These are phyloP conservation scores for Grammothele lineata DNA, from an alignment of 768 basidiomycete genomes.

Conservation along the genomic window DNA sequence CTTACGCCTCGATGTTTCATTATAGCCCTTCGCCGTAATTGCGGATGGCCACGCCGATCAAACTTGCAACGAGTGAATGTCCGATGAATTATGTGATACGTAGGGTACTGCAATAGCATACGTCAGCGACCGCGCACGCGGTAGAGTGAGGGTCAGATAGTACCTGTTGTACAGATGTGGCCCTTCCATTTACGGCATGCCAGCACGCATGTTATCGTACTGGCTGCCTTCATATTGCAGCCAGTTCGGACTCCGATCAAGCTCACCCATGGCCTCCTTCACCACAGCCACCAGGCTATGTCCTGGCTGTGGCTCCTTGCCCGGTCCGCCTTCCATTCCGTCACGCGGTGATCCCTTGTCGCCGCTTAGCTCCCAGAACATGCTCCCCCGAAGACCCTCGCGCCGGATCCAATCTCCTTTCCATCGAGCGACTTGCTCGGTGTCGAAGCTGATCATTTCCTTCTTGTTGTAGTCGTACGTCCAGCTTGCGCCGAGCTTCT, in stretches of 20 bases:
- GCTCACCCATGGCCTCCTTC: constrained; percentile 70
- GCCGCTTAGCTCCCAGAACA: constrained; percentile 93
- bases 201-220: constrained; percentile 76
- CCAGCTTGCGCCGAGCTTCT: constrained; percentile 73
- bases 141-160: not conserved
- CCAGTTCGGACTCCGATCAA: constrained; percentile 79
- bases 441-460: constrained; percentile 86
- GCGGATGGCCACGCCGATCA: no score
- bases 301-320: constrained; percentile 71
- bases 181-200: constrained; percentile 40
- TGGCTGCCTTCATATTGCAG: constrained; percentile 69
- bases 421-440: constrained; percentile 57
- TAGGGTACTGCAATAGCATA: constrained; percentile 1
- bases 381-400: constrained; percentile 80
- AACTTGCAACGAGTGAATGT: not conserved
- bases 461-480: constrained; percentile 67
- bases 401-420: constrained; percentile 81
- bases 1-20: no score
- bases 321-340: constrained; percentile 69
- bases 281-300: constrained; percentile 69
- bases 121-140: constrained; percentile 1
- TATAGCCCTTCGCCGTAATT: no score
- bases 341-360: constrained; percentile 69
- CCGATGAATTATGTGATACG: not conserved
- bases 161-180: constrained; percentile 3